A percentile compares a stretch with the other conserved stretches of the same genome.
Conservation (phyloP, 257 asterid species). For the Eustoma russellianum region DNA sequence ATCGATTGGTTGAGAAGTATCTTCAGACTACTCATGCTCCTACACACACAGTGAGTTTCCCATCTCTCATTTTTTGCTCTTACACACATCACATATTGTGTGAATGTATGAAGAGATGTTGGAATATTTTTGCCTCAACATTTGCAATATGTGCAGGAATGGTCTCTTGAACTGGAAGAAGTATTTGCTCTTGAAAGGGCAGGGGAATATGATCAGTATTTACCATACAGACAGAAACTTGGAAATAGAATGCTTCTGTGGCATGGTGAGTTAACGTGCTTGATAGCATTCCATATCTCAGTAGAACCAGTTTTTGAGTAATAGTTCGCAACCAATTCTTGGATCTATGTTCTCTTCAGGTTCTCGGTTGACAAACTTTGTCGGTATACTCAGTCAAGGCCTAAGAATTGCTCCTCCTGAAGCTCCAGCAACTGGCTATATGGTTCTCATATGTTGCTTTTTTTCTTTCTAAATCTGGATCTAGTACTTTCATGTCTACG, state of each 20-base stretch:
- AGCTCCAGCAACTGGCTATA: constrained; percentile 98
- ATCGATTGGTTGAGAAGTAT: constrained; percentile 67
- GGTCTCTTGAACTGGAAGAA: constrained; percentile 93
- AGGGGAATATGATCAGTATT: constrained; percentile 77
- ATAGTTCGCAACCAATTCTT: constrained; percentile 1
- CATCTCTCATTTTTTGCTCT: constrained; percentile 9
- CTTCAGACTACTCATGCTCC: constrained; percentile 89
- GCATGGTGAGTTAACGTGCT: constrained; percentile 61
- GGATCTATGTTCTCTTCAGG: constrained; percentile 39
- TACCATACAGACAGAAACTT: constrained; percentile 64
- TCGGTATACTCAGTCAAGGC: constrained; percentile 97
- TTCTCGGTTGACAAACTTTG: constrained; percentile 85
- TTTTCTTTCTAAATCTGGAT: background rate
- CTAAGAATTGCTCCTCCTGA: constrained; percentile 97
- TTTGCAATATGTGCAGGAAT: constrained; percentile 42
- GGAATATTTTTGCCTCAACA: background rate
- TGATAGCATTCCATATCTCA: background rate
- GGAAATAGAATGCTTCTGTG: constrained; percentile 93
- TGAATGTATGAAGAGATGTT: background rate
- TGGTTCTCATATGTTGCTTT: constrained; percentile 40
- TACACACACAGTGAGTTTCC: constrained; percentile 68
- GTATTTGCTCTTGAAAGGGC: constrained; percentile 78
- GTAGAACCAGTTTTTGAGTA: background rate
- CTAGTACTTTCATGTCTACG: background rate
- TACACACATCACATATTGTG: background rate